Evolutionary conservation across 1,139 yeast genomes (phyloP).

Genomic region (Geotrichum fermentans): DNA sequence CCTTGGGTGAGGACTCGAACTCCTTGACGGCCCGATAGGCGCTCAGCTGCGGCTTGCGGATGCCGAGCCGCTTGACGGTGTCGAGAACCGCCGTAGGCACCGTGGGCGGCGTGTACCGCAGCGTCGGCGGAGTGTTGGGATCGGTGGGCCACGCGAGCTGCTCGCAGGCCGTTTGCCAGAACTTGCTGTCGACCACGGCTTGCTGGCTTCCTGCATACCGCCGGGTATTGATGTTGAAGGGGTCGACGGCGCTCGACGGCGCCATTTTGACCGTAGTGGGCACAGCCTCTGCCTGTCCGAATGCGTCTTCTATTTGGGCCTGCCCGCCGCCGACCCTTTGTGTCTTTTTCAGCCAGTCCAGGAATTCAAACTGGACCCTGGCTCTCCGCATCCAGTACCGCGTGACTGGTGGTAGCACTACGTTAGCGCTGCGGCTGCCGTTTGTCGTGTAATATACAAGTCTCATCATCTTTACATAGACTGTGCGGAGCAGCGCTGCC

Average conservation of each 20-base stretch:
- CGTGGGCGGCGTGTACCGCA: background rate
- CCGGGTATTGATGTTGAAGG: constrained; percentile 7
- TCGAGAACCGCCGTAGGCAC: background rate
- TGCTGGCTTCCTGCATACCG: background rate
- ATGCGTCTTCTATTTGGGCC: background rate
- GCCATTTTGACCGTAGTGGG: background rate
- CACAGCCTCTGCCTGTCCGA: background rate
- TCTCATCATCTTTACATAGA: constrained; percentile 19
- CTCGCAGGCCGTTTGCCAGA: constrained; percentile 8
- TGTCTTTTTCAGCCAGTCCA: constrained; percentile 1
- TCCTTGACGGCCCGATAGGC: background rate
- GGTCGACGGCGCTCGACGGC: background rate
- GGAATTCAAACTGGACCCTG: constrained; percentile 14
- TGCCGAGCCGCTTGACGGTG: background rate
- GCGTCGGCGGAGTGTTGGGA: background rate
- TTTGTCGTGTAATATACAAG: background rate
- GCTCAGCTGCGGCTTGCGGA: background rate
- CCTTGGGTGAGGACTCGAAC: constrained; percentile 9
- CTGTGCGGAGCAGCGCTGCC: constrained; percentile 20
- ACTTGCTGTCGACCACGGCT: background rate
- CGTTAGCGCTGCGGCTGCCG: background rate
- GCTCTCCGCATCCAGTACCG: constrained; percentile 19
- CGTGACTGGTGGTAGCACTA: constrained; percentile 3
- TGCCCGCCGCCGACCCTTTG: too few relatives aligned
- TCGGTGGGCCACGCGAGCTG: constrained; percentile 12